Base-by-base conservation (phyloP, 2,329 filamentous ascomycete species). In the Claviceps capensis region DNA sequence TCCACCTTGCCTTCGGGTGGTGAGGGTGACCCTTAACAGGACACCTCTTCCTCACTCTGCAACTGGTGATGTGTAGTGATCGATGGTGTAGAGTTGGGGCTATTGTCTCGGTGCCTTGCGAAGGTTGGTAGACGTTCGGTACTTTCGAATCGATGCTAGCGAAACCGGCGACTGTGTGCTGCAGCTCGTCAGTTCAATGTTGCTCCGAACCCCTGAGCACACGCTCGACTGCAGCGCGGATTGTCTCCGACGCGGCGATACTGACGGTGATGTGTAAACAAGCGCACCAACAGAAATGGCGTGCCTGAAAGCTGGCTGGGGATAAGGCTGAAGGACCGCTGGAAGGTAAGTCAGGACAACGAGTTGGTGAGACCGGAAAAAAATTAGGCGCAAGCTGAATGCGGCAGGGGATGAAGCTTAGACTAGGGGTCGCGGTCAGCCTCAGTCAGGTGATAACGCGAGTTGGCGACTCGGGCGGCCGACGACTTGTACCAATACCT, bases 1-100 rank as follows among this genome's bases (percentile, higher is more conserved):
- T 77, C 78, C 78, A 82, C 77, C 67, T 81, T 82, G 76, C 67
- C 71, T 69, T 65, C 62, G 60, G 58, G 59, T 60, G 54, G 61
- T 56, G 59, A 65, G 63, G 65, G 62, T 66, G 63, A 55, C 62
- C 65, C 62, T 56, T 51, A 53, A 54, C 56, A 67, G 65, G 65
- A 64, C 65, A 67, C 65, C 65, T 56, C 54, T 48, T 44, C 48
- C 40, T 50, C 36, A n/a, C 41, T 50, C 19, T 50, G 34, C 44
- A 14, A 47, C 22, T 30, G n/a, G 23, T 48, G 19, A 8, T 40
- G 9, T 5, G 19, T 47, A 34, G 30, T 34, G 4, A 17, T 51
- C 40, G 30, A 41, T 34, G 6, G 16, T 14, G 11, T 5, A 16
- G 8, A 3, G 3, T 43, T 43, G 41, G 17, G 22, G 26, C 6